Conservation (phyloP, 306 rosid genomes). For the Vicia villosa region DNA sequence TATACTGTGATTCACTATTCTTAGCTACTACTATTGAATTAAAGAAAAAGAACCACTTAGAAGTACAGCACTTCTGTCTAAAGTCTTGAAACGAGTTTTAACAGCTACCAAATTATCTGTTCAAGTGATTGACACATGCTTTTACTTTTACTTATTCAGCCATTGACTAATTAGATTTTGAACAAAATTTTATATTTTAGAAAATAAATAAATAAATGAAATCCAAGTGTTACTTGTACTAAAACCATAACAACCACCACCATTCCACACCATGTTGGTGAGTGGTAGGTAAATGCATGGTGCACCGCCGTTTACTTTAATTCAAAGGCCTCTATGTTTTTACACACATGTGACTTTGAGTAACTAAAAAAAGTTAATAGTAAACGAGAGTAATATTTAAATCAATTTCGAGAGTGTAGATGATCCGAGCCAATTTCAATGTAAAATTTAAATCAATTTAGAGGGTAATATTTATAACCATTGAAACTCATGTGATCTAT, state of each 20-base stretch:
- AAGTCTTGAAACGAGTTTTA: slow-evolving; percentile 34
- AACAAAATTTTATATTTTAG: background rate
- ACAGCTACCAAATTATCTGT: slow-evolving; percentile 15
- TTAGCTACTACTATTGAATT: too few species aligned
- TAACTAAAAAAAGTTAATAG: too few species aligned
- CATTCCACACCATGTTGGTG: background rate
- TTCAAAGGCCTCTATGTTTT: background rate
- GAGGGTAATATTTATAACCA: too few species aligned
- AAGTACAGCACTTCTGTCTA: background rate
- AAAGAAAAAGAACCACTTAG: background rate
- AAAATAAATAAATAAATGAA: slow-evolving; percentile 11
- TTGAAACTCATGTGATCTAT: too few species aligned
- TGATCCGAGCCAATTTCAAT: too few species aligned
- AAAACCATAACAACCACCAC: background rate
- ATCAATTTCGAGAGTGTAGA: too few species aligned
- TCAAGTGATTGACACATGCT: slow-evolving; percentile 3
- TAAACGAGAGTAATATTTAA: too few species aligned
- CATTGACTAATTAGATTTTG: slow-evolving; percentile 25
- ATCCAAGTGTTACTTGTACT: background rate
- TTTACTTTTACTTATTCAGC: slow-evolving; percentile 28
- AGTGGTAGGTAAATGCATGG: background rate
- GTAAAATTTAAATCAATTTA: too few species aligned
- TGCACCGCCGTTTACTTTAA: background rate
- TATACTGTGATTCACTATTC: too few species aligned
- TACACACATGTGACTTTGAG: background rate